Percentiles rank a stretch among this genome's conserved stretches.
Conservation (phyloP, 1,139 yeast species). For the Pneumocystis murina region DNA sequence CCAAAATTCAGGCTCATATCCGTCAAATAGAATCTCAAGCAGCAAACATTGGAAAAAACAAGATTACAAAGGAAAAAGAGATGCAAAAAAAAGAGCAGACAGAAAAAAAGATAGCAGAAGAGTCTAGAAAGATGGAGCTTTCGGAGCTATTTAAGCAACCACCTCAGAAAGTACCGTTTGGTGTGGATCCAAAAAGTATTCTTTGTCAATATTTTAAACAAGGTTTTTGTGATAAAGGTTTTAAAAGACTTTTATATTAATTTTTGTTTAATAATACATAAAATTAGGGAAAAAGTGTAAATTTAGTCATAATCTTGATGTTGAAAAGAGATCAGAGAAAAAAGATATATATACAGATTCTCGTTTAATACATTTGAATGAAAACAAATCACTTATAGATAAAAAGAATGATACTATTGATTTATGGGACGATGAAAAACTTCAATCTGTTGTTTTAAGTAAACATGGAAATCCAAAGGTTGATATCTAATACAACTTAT, state of each 20-base stretch:
- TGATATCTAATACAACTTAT: not conserved
- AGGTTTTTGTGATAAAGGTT: conserved; percentile 46
- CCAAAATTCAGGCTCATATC: conserved; percentile 78
- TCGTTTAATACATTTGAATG: conserved; percentile 27
- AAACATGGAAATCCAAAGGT: conserved; percentile 72
- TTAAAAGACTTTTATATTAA: not conserved
- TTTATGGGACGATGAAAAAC: conserved; percentile 90
- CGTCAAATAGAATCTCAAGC: conserved; percentile 60
- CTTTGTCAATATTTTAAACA: conserved; percentile 82
- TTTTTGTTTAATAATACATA: not conserved
- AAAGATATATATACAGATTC: conserved; percentile 87
- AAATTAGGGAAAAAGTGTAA: conserved; percentile 65
- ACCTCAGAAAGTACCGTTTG: conserved; percentile 82
- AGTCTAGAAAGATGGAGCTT: conserved; percentile 76
- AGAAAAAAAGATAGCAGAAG: conserved; percentile 85
- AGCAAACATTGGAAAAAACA: conserved; percentile 30
- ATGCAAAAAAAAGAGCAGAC: conserved; percentile 60
- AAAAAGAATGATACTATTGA: conserved; percentile 40
- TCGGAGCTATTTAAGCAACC: conserved; percentile 54
- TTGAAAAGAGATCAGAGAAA: conserved; percentile 80
- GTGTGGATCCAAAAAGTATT: conserved; percentile 92
- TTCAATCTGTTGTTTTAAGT: conserved; percentile 68
- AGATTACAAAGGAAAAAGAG: conserved; percentile 42
- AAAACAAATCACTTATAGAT: not conserved
- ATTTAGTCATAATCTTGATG: conserved; percentile 76